A percentile compares a stretch with the other conserved stretches of the same genome.
Conservation (phyloP, 306 rosid genomes). For the Malus asiatica region DNA sequence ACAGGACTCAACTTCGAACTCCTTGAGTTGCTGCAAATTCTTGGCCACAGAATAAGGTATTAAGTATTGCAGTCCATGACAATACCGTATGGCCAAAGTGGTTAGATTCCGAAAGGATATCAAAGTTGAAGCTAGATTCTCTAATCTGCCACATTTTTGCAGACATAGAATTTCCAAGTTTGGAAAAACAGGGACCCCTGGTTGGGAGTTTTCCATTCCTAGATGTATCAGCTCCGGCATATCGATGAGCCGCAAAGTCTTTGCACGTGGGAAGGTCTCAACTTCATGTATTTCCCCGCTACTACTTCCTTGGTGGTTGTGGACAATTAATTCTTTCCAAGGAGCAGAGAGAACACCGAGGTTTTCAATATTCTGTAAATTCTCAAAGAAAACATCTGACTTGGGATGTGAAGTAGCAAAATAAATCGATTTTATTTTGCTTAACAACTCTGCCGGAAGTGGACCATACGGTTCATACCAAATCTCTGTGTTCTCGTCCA, state of each 20-base stretch:
- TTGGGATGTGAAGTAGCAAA: background rate
- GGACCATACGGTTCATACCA: background rate
- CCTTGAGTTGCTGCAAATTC: too few species aligned
- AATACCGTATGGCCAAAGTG: too few species aligned
- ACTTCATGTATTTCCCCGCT: background rate
- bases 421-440: accelerated
- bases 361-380: background rate
- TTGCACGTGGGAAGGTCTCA: background rate
- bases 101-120: too few species aligned
- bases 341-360: too few species aligned
- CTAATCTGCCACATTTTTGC: too few species aligned
- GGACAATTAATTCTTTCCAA: background rate
- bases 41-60: too few species aligned
- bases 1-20: too few species aligned
- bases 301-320: background rate
- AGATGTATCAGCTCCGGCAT: background rate
- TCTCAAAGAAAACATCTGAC: background rate
- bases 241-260: accelerated
- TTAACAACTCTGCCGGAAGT: background rate
- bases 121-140: too few species aligned
- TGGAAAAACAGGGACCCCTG: background rate
- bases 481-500: background rate
- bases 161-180: background rate
- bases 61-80: too few species aligned
- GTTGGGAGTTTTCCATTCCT: background rate